These are phyloP conservation scores for Stipa capillata DNA, from an alignment of 176 grass and related monocot genomes.

Conservation along the genomic window DNA sequence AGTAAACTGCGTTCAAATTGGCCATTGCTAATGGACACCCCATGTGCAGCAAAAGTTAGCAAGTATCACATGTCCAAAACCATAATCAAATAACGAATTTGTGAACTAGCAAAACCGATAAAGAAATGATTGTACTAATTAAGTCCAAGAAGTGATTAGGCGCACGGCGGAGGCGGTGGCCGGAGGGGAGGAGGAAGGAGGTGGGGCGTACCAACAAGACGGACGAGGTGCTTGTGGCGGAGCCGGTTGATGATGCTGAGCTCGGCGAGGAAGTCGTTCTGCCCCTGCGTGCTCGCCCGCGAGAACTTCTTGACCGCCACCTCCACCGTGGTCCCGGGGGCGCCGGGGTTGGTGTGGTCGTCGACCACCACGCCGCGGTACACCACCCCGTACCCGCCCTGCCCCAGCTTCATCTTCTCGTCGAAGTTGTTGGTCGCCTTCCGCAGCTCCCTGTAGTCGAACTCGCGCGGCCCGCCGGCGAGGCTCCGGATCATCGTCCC, in stretches of 20 bases:
- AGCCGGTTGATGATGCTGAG: conserved; percentile 93
- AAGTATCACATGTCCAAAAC: background rate
- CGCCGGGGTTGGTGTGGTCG: conserved; percentile 34
- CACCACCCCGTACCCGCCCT: conserved; percentile 82
- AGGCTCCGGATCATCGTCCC: conserved; percentile 53
- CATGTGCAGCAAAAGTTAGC: too few species aligned
- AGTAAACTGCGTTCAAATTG: background rate
- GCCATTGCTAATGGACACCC: conserved; percentile 18
- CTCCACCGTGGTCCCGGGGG: conserved; percentile 26
- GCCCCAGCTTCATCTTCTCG: conserved; percentile 78
- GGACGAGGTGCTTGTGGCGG: conserved; percentile 85
- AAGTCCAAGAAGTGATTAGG: background rate
- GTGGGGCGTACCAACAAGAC: conserved; percentile 46
- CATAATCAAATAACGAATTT: background rate
- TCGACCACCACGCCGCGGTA: conserved; percentile 54
- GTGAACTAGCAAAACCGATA: too few species aligned
- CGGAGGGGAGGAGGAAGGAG: background rate
- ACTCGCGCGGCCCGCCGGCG: conserved; percentile 72
- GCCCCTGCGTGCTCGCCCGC: conserved; percentile 56
- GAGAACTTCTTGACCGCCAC: conserved; percentile 96
- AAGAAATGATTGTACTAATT: background rate
- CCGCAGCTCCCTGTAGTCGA: conserved; percentile 64
- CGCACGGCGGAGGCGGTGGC: background rate
- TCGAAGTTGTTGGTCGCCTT: conserved; percentile 86
- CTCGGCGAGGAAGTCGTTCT: conserved; percentile 82